These are phyloP conservation scores for Curvularia sp. DNA, from an alignment of 2,329 filamentous ascomycete genomes.

Conservation along the genomic window DNA sequence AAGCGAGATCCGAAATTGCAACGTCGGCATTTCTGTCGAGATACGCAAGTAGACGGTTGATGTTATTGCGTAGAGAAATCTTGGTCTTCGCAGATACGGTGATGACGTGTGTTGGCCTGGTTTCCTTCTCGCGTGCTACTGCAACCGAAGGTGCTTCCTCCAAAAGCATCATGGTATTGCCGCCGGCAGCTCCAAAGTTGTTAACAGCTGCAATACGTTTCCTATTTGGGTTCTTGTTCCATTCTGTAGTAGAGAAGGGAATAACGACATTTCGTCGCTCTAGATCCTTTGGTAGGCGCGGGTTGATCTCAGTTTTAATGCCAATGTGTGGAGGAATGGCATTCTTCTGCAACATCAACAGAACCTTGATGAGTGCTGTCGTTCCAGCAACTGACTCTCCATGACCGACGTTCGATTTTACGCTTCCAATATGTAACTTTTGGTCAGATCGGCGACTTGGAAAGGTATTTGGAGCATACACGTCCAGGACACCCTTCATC, in stretches of 20 bases:
- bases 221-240: background rate
- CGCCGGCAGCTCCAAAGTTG: conserved; percentile 5
- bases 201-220: conserved; percentile 3
- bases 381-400: conserved; percentile 46
- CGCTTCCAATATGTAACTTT: conserved; percentile 36
- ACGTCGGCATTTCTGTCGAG: conserved; percentile 3
- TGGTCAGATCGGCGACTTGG: conserved; percentile 10
- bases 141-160: conserved; percentile 12
- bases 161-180: conserved; percentile 1
- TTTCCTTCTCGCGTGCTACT: conserved; percentile 2
- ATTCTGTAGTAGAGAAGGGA: conserved; percentile 3
- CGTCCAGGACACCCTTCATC: conserved; percentile 25
- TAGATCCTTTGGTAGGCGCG: conserved; percentile 12
- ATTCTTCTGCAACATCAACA: conserved; percentile 41
- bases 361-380: conserved; percentile 43
- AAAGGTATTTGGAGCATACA: conserved; percentile 18
- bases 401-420: conserved; percentile 50
- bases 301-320: background rate
- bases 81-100: conserved; percentile 9
- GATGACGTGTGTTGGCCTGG: background rate
- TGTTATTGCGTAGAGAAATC: conserved; percentile 10
- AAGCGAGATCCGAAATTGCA: conserved; percentile 21
- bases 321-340: conserved; percentile 22
- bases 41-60: conserved; percentile 5
- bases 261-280: conserved; percentile 1